Evolutionary conservation across 176 grass and related monocot genomes (phyloP), one percentile per base, ranked within the genome.

Genomic region (Pontederia crassipes): DNA sequence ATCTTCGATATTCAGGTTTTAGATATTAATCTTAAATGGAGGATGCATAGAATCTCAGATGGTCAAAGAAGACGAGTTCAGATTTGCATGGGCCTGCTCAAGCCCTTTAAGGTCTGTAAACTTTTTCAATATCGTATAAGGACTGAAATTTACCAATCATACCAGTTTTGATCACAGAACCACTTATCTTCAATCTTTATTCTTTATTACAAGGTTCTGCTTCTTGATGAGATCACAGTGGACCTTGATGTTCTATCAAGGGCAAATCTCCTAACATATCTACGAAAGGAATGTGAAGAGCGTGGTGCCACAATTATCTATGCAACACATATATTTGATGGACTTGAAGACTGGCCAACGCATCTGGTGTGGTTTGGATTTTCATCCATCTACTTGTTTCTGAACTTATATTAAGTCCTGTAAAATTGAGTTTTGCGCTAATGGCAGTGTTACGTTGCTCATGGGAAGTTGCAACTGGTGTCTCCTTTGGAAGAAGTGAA

Each of bases 171-270:
- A 40, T 40, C 0, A 40, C 6, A 40, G 0, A 40, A 40, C 2
- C 2, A 40, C 4, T 40, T 40, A 40, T 40, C 3, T 40, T 40
- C 32, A 40, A 40, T 40, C 3, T 7, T 40, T 35, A 4, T 2
- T 35, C 4, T 35, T 2, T 40, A 24, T 63, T 72, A 64, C 29
- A 68, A 98, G 93, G 84, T 92, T 88, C 87, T 98, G 66, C 83
- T 97, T 75, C 81, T 98, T 58, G 93, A 98, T 81, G 87, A 98
- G 71, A 98, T 98, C 54, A 98, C 87, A 45, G 87, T 92, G 65
- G 84, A 92, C 52, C 65, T 92, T 55, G 87, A 88, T 85, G 93
- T 92, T 16, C 59, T 98, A 67, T 81, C 81, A 76, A 90, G 92
- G 58, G 76, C 84, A 68, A 83, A 92, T 78, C 79, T 98, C 24